These are phyloP conservation scores for Alternaria dauci DNA, from an alignment of 2,329 filamentous ascomycete species.

Conservation along the genomic window DNA sequence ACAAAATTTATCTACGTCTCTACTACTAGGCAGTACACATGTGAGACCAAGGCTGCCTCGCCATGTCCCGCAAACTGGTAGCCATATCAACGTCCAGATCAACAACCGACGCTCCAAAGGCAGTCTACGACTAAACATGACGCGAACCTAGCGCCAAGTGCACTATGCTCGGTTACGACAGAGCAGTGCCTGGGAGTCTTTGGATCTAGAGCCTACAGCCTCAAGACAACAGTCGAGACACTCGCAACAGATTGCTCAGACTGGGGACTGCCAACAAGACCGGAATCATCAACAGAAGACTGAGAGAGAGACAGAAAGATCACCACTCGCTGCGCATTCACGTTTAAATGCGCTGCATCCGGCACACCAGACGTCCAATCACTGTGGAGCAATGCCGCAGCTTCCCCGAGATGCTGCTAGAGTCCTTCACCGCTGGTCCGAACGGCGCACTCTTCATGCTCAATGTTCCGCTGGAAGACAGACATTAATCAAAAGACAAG, in stretches of 20 bases:
- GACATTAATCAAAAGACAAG: neutral
- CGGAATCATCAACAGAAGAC: no score
- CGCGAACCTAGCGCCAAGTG: neutral
- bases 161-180: neutral
- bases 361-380: conserved; percentile 24
- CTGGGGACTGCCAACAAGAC: no score
- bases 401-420: conserved; percentile 31
- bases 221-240: neutral
- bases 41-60: neutral
- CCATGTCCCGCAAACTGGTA: neutral
- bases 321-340: no score
- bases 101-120: neutral
- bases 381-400: conserved; percentile 34
- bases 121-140: neutral
- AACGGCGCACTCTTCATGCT: neutral
- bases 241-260: neutral
- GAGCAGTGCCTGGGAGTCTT: no score
- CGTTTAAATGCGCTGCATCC: neutral
- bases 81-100: neutral
- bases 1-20: neutral
- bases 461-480: neutral
- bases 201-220: no score
- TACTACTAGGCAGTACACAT: neutral
- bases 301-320: no score
- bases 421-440: conserved; percentile 9